Percentiles rank a stretch among this genome's conserved stretches.
These are phyloP conservation scores for Leishmania tarentolae DNA, from an alignment of 208 protist species.

Conservation along the genomic window DNA sequence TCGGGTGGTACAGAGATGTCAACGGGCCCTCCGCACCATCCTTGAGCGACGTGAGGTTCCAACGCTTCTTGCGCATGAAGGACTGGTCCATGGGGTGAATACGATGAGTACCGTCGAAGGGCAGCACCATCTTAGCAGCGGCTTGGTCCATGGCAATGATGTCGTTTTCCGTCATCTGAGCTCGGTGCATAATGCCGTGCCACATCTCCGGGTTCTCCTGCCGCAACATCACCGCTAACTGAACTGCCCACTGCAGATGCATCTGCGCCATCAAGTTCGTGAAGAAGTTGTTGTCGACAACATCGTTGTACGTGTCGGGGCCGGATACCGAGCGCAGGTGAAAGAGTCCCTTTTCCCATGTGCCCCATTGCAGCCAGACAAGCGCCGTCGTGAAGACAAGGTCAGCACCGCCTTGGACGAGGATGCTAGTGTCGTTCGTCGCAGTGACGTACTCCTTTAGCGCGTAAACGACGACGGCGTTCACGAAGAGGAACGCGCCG, in stretches of 20 bases:
- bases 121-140: conserved; percentile 67
- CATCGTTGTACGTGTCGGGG: conserved; percentile 84
- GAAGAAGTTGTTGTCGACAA: conserved; percentile 92
- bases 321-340: conserved; percentile 86
- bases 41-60: conserved; percentile 69
- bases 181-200: conserved; percentile 62
- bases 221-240: conserved; percentile 57
- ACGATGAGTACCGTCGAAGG: conserved; percentile 81
- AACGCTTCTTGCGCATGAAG: conserved; percentile 88
- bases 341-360: conserved; percentile 80
- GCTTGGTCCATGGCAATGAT: conserved; percentile 75
- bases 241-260: conserved; percentile 83
- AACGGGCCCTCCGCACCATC: conserved; percentile 41
- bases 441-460: conserved; percentile 81
- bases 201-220: conserved; percentile 65
- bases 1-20: conserved; percentile 73
- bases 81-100: conserved; percentile 86
- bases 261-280: conserved; percentile 91
- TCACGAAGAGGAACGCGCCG: conserved; percentile 82
- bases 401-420: conserved; percentile 82
- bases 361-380: conserved; percentile 88
- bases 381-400: conserved; percentile 80
- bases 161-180: conserved; percentile 74
- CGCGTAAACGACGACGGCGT: conserved; percentile 82
- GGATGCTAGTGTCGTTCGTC: conserved; percentile 79